Evolutionary conservation across 371 early-diverging fungal species (phyloP), one percentile per base, ranked within the genome.

Genomic region (Funneliformis caledonium): DNA sequence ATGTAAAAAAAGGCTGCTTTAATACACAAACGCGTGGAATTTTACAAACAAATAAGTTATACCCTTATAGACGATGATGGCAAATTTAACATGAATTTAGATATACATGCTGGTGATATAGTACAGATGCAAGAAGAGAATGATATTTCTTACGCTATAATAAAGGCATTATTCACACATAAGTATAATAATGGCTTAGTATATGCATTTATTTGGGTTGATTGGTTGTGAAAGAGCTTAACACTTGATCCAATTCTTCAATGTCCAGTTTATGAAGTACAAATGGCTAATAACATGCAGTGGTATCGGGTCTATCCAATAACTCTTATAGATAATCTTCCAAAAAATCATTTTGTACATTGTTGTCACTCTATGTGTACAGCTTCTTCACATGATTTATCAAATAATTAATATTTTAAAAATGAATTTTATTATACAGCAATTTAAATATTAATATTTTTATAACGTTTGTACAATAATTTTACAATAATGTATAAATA

Each of bases 161-260:
- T 72, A 7, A 26, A 0, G 26, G 47, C 5, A 45, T 42, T 72
- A 48, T 45, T 72, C 45, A 45, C 11, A 12, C 48, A 72, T 72
- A 72, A 72, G 45, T 45, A 45, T 31, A 72, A 72, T 72, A n/a
- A 72, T 48, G 26, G 22, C 14, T 43, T 47, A 43, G 43, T 47
- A 43, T 70, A 70, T 70, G 31, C 72, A 70, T 70, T 70, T 47
- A 19, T 70, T 43, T 43, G 47, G 50, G 16, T 70, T 48, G 47
- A 45, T 42, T 70, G 72, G 72, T 70, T 70, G 16, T 8, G 1
- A 26, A 33, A 64, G 26, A 11, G 1, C 4, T 64, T 31, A 22
- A 64, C 33, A 22, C 19, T 22, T 22, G 33, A 64, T 64, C 26
- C 33, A 8, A 64, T 64, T n/a, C n/a, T n/a, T n/a, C n/a, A n/a